phyloP scores from a whole-genome alignment of 208 protist species.

The Polymyxa betae region DNA sequence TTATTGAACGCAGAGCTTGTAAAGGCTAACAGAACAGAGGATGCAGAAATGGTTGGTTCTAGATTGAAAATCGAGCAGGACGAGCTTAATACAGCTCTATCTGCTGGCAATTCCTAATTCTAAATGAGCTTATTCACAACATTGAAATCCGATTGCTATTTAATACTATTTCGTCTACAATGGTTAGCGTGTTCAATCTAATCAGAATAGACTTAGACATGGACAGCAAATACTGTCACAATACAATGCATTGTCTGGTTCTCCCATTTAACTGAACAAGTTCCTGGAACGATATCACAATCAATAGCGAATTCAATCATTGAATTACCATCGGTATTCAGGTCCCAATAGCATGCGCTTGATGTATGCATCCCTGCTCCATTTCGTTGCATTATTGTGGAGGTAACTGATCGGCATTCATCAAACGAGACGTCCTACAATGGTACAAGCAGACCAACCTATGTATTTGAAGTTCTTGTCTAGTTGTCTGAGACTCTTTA shows the following conservation, averaged over 20 bases:
- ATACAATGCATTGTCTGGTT: slow-evolving; percentile 47
- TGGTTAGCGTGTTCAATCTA: background rate
- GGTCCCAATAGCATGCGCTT: slow-evolving; percentile 48
- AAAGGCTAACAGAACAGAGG: background rate
- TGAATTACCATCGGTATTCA: background rate
- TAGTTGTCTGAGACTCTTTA: slow-evolving; percentile 33
- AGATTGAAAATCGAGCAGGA: slow-evolving; percentile 11
- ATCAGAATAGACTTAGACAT: slow-evolving; percentile 8
- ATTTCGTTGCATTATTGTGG: slow-evolving; percentile 51
- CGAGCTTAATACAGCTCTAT: slow-evolving; percentile 9
- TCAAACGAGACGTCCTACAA: background rate
- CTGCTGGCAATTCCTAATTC: background rate
- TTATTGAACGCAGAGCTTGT: background rate
- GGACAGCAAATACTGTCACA: slow-evolving; percentile 46
- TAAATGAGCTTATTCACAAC: background rate
- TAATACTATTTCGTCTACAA: background rate
- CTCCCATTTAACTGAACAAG: slow-evolving; percentile 45
- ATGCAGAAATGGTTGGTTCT: background rate
- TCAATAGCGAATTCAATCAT: background rate
- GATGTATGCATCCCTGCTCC: slow-evolving; percentile 25
- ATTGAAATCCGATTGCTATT: background rate
- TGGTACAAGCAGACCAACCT: background rate
- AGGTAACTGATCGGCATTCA: background rate
- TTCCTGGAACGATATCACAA: background rate
- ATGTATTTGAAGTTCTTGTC: slow-evolving; percentile 54